Evolutionary conservation across 2,329 filamentous ascomycete genomes (phyloP).

Genomic region (Aspergillus nomiae): DNA sequence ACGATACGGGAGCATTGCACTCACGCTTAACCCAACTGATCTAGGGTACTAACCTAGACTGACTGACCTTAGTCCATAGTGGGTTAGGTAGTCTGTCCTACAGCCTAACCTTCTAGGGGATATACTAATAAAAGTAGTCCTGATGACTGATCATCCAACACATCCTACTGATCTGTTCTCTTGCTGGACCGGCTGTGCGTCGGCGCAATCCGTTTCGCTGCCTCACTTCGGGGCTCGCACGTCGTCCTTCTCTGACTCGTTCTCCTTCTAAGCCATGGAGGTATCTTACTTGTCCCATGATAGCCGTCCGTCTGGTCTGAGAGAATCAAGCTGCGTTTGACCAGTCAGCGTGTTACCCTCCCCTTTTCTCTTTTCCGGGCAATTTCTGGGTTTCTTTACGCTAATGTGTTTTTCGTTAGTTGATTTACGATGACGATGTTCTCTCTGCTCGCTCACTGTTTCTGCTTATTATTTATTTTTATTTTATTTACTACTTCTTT

Average conservation of each 20-base stretch:
- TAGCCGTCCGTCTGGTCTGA: not conserved
- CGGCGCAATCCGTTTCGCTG: conserved; percentile 2
- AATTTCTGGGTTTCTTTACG: not conserved
- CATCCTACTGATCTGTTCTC: not conserved
- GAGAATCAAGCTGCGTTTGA: not conserved
- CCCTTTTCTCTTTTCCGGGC: not conserved
- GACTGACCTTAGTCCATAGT: not conserved
- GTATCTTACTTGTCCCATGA: conserved; percentile 2
- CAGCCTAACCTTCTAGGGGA: not conserved
- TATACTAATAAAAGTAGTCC: not conserved
- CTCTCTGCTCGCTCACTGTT: not conserved
- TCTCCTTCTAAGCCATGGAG: not conserved
- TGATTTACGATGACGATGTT: not conserved
- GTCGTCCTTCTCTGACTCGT: not conserved
- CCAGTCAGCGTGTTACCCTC: conserved; percentile 2
- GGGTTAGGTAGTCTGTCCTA: not conserved
- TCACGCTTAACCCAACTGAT: not conserved
- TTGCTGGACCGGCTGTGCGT: conserved; percentile 1
- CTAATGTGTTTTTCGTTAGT: not conserved
- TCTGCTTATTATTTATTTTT: not conserved
- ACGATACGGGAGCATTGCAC: too few species aligned
- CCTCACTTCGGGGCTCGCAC: conserved; percentile 1
- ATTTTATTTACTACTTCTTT: not conserved
- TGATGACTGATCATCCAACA: conserved; percentile 6
- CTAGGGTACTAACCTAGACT: not conserved